Evolutionary conservation across 2,329 filamentous ascomycete genomes (phyloP).

Genomic region (Pseudocercospora musae): DNA sequence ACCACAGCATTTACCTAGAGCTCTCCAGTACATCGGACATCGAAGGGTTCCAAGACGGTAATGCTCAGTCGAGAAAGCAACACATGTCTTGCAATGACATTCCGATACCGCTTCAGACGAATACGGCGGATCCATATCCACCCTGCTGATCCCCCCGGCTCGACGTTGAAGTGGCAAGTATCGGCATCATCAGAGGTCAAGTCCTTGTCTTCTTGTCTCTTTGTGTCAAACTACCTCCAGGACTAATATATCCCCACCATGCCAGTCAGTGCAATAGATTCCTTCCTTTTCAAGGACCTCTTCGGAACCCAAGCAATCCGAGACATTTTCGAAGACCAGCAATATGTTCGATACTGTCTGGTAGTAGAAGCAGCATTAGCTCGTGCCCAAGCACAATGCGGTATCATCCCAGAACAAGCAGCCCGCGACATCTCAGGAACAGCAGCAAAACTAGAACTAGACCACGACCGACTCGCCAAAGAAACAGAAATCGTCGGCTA

Average conservation of each 20-base stretch:
- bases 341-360: constrained; percentile 24
- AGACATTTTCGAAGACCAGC: constrained; percentile 22
- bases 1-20: too few species aligned
- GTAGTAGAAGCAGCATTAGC: constrained; percentile 27
- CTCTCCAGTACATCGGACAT: neutral
- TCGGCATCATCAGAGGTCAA: neutral
- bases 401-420: constrained; percentile 28
- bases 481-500: constrained; percentile 35
- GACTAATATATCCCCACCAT: constrained; percentile 10
- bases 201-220: neutral
- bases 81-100: neutral
- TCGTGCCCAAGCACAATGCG: constrained; percentile 20
- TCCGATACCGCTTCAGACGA: neutral
- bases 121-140: too few species aligned
- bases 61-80: too few species aligned
- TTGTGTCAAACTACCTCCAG: neutral
- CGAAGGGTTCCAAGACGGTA: neutral
- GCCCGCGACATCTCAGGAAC: constrained; percentile 22
- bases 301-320: constrained; percentile 22
- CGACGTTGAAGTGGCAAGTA: neutral
- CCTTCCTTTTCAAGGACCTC: constrained; percentile 25
- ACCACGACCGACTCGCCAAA: constrained; percentile 24
- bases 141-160: neutral
- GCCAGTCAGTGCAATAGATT: constrained; percentile 28
- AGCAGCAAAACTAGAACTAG: constrained; percentile 14